Evolutionary conservation across 2,329 filamentous ascomycete genomes (phyloP), one percentile per base, ranked within the genome.

Genomic region (Talaromyces sp.): DNA sequence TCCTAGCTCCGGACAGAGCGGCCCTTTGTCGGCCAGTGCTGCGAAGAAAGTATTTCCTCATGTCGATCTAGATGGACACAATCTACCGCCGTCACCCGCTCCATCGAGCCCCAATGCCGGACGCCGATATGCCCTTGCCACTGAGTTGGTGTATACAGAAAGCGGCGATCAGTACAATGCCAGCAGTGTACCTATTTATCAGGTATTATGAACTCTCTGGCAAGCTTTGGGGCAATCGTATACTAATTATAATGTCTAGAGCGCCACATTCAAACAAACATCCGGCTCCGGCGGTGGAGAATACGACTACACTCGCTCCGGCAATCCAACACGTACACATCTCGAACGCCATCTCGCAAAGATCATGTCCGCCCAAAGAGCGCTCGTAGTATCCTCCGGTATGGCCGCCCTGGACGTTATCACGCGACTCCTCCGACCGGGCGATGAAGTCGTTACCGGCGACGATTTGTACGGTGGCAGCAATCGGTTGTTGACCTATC

Each of bases 321-420:
- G 95, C 64, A 99, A 99, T 77, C 95, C 95, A 19, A 99, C 95
- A 66, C 88, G 95, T 69, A 96, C 94, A 39, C 95, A 99, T 75
- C 87, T 99, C 68, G 95, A 99, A 82, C 89, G 94, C 66, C 95
- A 99, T 79, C 84, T 99, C 72, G 95, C 96, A 74, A 99, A 99
- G 86, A 96, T 99, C 77, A 99, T 99, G 96, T 93, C 92, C 72
- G 95, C 95, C 54, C 88, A 89, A 73, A 90, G 96, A 64, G 92
- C 92, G 10, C 86, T 99, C 60, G 94, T 96, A 58, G 94, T 98
- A 52, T 93, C 93, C 62, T 98, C 94, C 0, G 95, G 95, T 65
- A 99, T 99, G 95, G 95, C 93, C 62, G 95, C 95, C 27, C 83
- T 98, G 73, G 95, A 99, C 79, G 94, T 99, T 69, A 97, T 99